Conservation (phyloP, 2,329 filamentous ascomycete genomes). For the Leptographium wingfieldii region DNA sequence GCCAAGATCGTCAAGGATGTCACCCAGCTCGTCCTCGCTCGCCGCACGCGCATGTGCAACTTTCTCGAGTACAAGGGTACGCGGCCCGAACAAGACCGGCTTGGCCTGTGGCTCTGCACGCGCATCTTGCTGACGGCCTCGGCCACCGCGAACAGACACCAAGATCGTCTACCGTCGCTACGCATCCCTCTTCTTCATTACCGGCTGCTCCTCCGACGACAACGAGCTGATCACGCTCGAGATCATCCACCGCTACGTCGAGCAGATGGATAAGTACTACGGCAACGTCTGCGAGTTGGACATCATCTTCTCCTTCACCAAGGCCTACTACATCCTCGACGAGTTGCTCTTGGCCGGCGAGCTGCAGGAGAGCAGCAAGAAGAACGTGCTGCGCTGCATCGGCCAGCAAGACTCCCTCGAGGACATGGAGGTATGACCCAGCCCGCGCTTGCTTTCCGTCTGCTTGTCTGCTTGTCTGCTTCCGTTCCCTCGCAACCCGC, state of each 20-base stretch:
- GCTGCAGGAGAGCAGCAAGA: constrained; percentile 98
- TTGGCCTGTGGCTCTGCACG: background rate
- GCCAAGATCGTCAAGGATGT: constrained; percentile 99
- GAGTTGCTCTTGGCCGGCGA: constrained; percentile 91
- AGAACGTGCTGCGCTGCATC: constrained; percentile 93
- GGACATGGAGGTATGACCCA: constrained; percentile 75
- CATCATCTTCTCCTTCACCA: constrained; percentile 99
- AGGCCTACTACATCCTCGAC: constrained; percentile 98
- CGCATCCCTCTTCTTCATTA: constrained; percentile 98
- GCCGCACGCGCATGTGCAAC: constrained; percentile 98
- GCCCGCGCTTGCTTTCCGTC: background rate
- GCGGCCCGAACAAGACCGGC: constrained; percentile 6
- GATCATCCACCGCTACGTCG: constrained; percentile 97
- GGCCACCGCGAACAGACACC: constrained; percentile 50
- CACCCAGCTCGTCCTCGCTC: constrained; percentile 88
- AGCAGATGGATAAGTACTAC: constrained; percentile 99
- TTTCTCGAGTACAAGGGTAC: constrained; percentile 98
- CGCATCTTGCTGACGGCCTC: background rate
- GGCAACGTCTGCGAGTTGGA: constrained; percentile 99
- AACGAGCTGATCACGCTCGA: constrained; percentile 98
- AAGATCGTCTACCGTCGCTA: constrained; percentile 99
- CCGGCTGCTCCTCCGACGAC: constrained; percentile 90
- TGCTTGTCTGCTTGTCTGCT: background rate
- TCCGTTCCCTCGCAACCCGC: background rate
- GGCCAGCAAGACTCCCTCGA: constrained; percentile 94